Evolutionary conservation across 73 alveolate genomes (phyloP), one percentile per base, ranked within the genome.

Genomic region (Halteria grandinella): DNA sequence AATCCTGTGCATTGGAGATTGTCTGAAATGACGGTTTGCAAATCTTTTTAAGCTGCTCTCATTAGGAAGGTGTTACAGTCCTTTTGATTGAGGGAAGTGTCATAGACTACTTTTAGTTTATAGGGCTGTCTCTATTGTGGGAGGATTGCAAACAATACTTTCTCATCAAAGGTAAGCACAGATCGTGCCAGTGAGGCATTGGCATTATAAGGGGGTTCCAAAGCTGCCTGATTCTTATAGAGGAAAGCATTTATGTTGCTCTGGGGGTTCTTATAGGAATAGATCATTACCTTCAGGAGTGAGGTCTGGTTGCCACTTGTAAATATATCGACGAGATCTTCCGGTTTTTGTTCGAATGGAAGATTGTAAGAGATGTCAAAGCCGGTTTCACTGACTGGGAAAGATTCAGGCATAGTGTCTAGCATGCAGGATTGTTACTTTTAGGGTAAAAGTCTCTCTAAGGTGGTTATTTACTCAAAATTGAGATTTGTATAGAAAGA

Each of bases 21-120:
- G 43, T 62, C 78, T 12, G 36, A 44, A 14, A 20, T 34, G 3
- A 62, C 6, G 5, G 45, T 3, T 20, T 62, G 11, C 2, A 62
- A n/a, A 4, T 57, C 62, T 25, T 39, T 62, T 10, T 40, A 12
- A 21, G 78, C 33, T 4, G 43, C 44, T 39, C 78, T 36, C 60
- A 62, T 36, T 62, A 29, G 47, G 43, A 40, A 62, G 14, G 44
- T 11, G 23, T 57, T 57, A 27, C 78, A 62, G 5, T 14, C 6
- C 31, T 39, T 60, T n/a, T 15, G 32, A 28, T 62, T 40, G 12
- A 29, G 62, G 1, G 43, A 4, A 20, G 78, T 8, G 43, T 62
- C 78, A 8, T 62, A 36, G 4, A 62, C 78, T 21, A 62, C 25
- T 47, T 62, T 62, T 3, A 62, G 45, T 62, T 39, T 62, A 39